A percentile compares a stretch with the other conserved stretches of the same genome.
phyloP scores from a whole-genome alignment of 768 basidiomycete species.

The Russula virescens region DNA sequence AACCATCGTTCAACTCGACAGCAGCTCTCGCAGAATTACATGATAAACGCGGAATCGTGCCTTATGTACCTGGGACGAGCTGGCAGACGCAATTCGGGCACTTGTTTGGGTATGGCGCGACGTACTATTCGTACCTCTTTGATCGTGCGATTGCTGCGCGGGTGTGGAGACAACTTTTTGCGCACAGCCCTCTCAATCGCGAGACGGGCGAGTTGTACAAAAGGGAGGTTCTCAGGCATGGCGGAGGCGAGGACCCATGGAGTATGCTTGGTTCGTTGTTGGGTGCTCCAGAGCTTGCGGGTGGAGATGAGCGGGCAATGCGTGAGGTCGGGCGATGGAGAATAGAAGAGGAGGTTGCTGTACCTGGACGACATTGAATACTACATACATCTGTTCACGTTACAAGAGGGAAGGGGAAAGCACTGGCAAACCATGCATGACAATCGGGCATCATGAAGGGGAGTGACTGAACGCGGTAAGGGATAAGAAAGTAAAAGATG shows the following conservation, averaged over 20 bases:
- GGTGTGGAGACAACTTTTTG: slow-evolving; percentile 80
- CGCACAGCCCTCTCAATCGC: slow-evolving; percentile 57
- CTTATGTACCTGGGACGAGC: slow-evolving; percentile 76
- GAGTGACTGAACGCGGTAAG: background rate
- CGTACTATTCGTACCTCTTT: slow-evolving; percentile 96
- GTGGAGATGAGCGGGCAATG: slow-evolving; percentile 82
- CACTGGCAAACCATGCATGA: background rate
- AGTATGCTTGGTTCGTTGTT: slow-evolving; percentile 76
- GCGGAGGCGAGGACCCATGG: slow-evolving; percentile 94
- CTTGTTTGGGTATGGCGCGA: slow-evolving; percentile 93
- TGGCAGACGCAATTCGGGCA: slow-evolving; percentile 97
- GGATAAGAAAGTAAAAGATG: background rate
- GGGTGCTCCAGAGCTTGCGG: slow-evolving; percentile 52
- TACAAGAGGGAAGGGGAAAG: background rate
- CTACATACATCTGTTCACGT: background rate
- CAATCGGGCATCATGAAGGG: background rate
- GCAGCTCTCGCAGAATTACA: slow-evolving; percentile 53
- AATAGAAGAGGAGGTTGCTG: slow-evolving; percentile 65
- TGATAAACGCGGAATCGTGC: slow-evolving; percentile 69
- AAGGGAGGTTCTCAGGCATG: slow-evolving; percentile 64
- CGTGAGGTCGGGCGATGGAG: slow-evolving; percentile 84
- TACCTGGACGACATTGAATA: slow-evolving; percentile 52
- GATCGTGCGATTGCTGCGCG: slow-evolving; percentile 92
- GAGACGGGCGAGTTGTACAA: slow-evolving; percentile 80
- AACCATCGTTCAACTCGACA: slow-evolving; percentile 68